Percentiles rank a stretch among this genome's conserved stretches.
Evolutionary conservation across 169 alveolate species (phyloP).

Genomic region (Plasmodium chabaudi): DNA sequence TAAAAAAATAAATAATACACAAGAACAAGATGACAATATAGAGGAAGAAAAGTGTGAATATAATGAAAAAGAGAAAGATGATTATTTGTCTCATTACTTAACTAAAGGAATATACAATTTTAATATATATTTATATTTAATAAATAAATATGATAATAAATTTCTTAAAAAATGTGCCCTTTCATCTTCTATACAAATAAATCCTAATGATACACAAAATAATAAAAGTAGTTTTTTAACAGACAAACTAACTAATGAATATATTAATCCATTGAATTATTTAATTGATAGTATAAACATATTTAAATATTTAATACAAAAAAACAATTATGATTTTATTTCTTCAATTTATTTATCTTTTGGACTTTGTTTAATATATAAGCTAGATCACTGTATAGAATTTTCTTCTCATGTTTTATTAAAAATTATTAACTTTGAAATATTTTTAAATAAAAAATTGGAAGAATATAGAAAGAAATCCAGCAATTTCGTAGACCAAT

Average conservation of each 20-base stretch:
- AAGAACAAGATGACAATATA: background rate
- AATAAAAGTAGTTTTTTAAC: background rate
- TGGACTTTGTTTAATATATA: constrained; percentile 47
- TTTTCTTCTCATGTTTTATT: constrained; percentile 44
- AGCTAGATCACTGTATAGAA: constrained; percentile 41
- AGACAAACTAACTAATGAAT: constrained; percentile 15
- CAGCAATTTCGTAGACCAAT: too few species aligned
- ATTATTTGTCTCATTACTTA: constrained; percentile 32
- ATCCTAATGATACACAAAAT: background rate
- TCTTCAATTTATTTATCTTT: constrained; percentile 65
- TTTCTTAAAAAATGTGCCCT: constrained; percentile 5
- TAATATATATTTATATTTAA: constrained; percentile 31
- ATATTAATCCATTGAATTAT: constrained; percentile 55
- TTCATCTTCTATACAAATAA: background rate
- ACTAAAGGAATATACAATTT: constrained; percentile 56
- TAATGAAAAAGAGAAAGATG: constrained; percentile 6
- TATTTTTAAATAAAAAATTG: constrained; percentile 6
- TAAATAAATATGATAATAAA: constrained; percentile 68
- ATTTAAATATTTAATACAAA: constrained; percentile 31
- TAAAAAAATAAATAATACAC: background rate
- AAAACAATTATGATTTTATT: constrained; percentile 74
- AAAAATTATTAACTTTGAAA: constrained; percentile 40
- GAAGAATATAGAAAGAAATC: constrained; percentile 4
- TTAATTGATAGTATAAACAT: constrained; percentile 60
- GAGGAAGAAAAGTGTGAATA: background rate